Percentiles rank a stretch among this genome's conserved stretches.
phyloP scores from a whole-genome alignment of 306 rosid genomes.

The Quillaja saponaria region DNA sequence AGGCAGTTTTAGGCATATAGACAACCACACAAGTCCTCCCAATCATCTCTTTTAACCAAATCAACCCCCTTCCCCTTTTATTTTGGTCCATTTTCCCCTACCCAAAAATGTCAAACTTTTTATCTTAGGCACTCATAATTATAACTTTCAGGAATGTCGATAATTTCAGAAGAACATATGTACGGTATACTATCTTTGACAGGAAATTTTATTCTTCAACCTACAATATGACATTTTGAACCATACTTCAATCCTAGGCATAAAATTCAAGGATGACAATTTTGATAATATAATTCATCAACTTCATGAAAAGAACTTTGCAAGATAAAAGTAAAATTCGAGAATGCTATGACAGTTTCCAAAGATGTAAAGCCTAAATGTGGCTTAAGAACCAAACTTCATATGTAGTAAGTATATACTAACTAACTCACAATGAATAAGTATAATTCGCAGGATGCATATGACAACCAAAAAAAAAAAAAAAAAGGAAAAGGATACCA shows the following conservation, averaged over 20 bases:
- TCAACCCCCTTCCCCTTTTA: background rate
- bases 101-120: background rate
- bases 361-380: background rate
- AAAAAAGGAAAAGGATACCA: no score
- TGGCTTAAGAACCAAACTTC: background rate
- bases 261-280: no score
- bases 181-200: no score
- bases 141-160: background rate
- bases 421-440: slow-evolving; percentile 25
- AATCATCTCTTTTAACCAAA: no score
- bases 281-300: background rate
- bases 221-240: background rate
- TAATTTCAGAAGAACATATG: background rate
- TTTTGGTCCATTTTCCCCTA: background rate
- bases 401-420: slow-evolving; percentile 18
- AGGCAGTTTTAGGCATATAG: no score
- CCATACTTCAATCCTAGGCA: no score
- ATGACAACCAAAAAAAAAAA: slow-evolving; percentile 12
- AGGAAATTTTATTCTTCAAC: background rate
- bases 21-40: background rate
- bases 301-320: background rate
- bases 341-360: background rate
- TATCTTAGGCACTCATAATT: background rate
- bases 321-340: background rate
- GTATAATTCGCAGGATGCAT: slow-evolving; percentile 1